Percentiles rank a stretch among this genome's conserved stretches.
phyloP scores from a whole-genome alignment of 2,329 filamentous ascomycete species.

The Aspergillus latus region DNA sequence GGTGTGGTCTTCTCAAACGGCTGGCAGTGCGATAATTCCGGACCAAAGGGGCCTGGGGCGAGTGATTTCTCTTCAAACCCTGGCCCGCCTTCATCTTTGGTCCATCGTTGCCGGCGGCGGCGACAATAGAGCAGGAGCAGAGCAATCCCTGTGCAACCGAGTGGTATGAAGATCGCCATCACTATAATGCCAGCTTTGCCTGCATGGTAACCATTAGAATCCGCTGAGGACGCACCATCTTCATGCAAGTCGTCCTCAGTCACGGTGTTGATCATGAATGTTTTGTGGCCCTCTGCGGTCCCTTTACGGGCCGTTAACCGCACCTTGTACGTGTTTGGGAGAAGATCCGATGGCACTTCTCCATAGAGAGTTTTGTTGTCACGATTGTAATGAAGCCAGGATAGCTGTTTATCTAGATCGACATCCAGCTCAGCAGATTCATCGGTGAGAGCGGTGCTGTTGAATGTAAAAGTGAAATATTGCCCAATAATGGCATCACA shows the following conservation, averaged over 20 bases:
- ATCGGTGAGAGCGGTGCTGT: conserved; percentile 43
- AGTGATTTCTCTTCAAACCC: conserved; percentile 25
- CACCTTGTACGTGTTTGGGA: conserved; percentile 41
- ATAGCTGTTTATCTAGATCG: conserved; percentile 42
- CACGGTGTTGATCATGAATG: conserved; percentile 44
- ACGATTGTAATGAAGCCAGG: conserved; percentile 54
- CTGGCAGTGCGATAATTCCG: conserved; percentile 28
- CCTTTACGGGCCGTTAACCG: conserved; percentile 47
- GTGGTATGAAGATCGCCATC: conserved; percentile 37
- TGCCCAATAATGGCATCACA: conserved; percentile 52
- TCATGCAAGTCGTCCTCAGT: conserved; percentile 22
- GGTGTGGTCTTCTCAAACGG: conserved; percentile 25
- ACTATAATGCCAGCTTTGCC: conserved; percentile 41
- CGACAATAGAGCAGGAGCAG: conserved; percentile 37
- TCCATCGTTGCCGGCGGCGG: conserved; percentile 32
- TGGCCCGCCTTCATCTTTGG: conserved; percentile 24
- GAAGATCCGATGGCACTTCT: conserved; percentile 45
- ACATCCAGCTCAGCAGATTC: conserved; percentile 46
- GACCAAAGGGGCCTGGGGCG: conserved; percentile 23
- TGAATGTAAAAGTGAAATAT: conserved; percentile 50
- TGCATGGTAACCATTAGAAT: conserved; percentile 21
- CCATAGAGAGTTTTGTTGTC: conserved; percentile 48
- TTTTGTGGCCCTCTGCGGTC: conserved; percentile 41
- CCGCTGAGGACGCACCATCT: conserved; percentile 18
- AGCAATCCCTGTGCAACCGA: conserved; percentile 30